Percentiles rank a stretch among this genome's conserved stretches.
These are phyloP conservation scores for Amanita thiersii DNA, from an alignment of 768 basidiomycete species.

Conservation along the genomic window DNA sequence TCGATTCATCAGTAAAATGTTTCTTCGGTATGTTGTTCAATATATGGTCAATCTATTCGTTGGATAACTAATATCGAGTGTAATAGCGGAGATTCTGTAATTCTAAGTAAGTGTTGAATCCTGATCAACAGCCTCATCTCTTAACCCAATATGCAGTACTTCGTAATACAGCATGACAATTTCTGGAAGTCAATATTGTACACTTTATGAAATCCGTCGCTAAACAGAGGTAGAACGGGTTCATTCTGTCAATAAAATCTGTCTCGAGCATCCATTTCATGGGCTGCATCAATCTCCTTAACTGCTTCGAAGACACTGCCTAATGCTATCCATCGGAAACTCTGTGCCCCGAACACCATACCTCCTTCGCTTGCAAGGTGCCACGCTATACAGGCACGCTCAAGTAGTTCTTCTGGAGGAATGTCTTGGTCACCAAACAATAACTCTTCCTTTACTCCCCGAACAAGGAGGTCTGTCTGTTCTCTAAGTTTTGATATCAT, in stretches of 20 bases:
- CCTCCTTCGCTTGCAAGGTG: conserved; percentile 25
- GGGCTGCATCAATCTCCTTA: conserved; percentile 34
- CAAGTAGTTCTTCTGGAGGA: conserved; percentile 29
- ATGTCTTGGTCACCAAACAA: conserved; percentile 41
- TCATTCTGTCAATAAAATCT: conserved; percentile 16
- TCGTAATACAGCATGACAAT: conserved; percentile 57
- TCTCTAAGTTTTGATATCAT: conserved; percentile 49
- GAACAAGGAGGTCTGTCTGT: conserved; percentile 43
- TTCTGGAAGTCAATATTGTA: background rate
- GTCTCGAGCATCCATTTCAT: conserved; percentile 11
- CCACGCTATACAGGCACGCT: conserved; percentile 51
- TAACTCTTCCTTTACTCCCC: conserved; percentile 34
- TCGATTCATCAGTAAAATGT: conserved; percentile 99
- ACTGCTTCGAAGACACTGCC: conserved; percentile 49
- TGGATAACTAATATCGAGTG: conserved; percentile 7
- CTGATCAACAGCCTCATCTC: conserved; percentile 16
- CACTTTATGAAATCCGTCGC: conserved; percentile 3
- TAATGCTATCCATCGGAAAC: conserved; percentile 55
- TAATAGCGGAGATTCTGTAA: conserved; percentile 90
- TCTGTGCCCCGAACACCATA: conserved; percentile 44
- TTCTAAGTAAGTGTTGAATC: conserved; percentile 65
- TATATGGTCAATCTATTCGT: conserved; percentile 1
- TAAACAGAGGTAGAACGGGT: background rate
- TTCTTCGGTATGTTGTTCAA: conserved; percentile 57
- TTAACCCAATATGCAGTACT: conserved; percentile 46